A percentile compares a stretch with the other conserved stretches of the same genome.
Evolutionary conservation across 345 rosid species (phyloP).

Genomic region (Acer saccharum): DNA sequence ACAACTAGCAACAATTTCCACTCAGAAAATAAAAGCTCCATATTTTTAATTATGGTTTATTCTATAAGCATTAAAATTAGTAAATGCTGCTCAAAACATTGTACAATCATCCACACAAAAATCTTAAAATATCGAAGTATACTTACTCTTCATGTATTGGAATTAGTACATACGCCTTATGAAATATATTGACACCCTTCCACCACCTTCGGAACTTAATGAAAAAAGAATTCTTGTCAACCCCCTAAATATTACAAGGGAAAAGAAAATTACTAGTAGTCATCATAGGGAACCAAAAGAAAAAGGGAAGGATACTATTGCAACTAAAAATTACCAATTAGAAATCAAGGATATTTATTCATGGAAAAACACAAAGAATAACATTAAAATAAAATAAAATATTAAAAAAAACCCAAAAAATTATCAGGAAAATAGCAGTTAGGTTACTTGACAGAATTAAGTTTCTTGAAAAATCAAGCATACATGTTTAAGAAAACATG

Average conservation of each 20-base stretch:
- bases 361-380: background rate
- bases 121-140: background rate
- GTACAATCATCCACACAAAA: background rate
- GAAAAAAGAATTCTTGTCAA: slow-evolving; percentile 62
- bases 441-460: background rate
- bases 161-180: slow-evolving; percentile 81
- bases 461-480: background rate
- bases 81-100: background rate
- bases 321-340: slow-evolving; percentile 3
- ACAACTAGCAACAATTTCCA: background rate
- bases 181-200: slow-evolving; percentile 84
- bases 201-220: slow-evolving; percentile 95
- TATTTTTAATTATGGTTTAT: background rate
- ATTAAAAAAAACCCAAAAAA: background rate
- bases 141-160: slow-evolving; percentile 95
- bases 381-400: background rate
- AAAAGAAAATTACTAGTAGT: background rate
- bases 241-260: slow-evolving; percentile 39
- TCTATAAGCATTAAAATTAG: background rate
- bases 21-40: background rate
- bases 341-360: background rate
- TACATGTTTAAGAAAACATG: background rate
- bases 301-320: background rate
- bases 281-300: slow-evolving; percentile 9
- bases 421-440: background rate